A percentile compares a stretch with the other conserved stretches of the same genome.
phyloP scores from a whole-genome alignment of 441 rosid genomes.

The Geranium incanum region DNA sequence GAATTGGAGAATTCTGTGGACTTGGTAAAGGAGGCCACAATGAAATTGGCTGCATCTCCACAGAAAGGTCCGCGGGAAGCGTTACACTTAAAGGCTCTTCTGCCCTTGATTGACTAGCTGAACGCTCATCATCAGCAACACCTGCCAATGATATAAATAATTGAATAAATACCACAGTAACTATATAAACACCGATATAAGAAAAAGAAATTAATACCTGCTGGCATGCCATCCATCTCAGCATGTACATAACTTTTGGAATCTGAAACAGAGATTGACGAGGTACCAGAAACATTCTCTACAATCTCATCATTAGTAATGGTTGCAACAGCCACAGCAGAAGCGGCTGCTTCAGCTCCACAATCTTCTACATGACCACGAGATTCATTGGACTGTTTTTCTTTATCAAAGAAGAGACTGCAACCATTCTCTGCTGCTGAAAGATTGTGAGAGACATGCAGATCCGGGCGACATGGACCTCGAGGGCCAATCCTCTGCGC shows the following conservation, averaged over 20 bases:
- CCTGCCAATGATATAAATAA: conserved; percentile 35
- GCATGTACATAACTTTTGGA: conserved; percentile 49
- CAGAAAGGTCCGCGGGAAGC: conserved; percentile 95
- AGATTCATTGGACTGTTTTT: conserved; percentile 46
- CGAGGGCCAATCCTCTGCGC: conserved; percentile 60
- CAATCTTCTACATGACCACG: conserved; percentile 56
- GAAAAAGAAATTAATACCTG: conserved; percentile 26
- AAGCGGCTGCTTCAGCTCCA: conserved; percentile 93
- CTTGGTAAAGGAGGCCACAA: conserved; percentile 71
- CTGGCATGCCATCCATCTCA: conserved; percentile 37
- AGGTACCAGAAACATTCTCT: conserved; percentile 41
- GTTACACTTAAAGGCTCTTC: conserved; percentile 83
- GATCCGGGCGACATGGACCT: conserved; percentile 41
- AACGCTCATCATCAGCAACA: conserved; percentile 40
- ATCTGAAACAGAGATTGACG: conserved; percentile 46
- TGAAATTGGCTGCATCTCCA: conserved; percentile 75
- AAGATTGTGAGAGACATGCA: conserved; percentile 38
- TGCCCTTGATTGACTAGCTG: conserved; percentile 53
- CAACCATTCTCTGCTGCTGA: conserved; percentile 43
- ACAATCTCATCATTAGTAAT: conserved; percentile 72
- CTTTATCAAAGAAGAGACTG: conserved; percentile 66
- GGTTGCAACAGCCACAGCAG: conserved; percentile 89
- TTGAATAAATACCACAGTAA: not conserved
- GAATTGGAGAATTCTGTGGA: conserved; percentile 70
- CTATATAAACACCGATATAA: not conserved